Evolutionary conservation across 768 basidiomycete species (phyloP), one percentile per base, ranked within the genome.

Genomic region (Leccinellum albellum): DNA sequence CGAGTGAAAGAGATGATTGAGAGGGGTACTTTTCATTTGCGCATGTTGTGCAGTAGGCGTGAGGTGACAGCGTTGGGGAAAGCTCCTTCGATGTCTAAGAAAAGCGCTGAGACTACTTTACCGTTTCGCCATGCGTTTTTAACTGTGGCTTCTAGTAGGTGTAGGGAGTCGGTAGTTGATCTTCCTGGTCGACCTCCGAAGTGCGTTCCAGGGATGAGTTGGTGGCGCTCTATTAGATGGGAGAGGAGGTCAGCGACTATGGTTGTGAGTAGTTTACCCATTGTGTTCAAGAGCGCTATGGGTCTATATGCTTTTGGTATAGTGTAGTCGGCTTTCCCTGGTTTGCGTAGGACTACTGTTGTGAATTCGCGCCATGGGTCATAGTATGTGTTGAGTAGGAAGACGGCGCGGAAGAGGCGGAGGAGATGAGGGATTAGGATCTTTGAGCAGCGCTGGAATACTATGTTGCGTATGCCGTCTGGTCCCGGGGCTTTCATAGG

Each of bases 1-100:
- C 52, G 10, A 0, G 66, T 61, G 44, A 61, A 64, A 1, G 29
- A 3, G 0, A 68, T 37, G 1, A 65, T 15, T 0, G 24, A 26
- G 0, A 3, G 6, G 0, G 65, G 65, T 0, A 70, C 26, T 0
- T 1, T 7, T 1, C 51, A 0, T 29, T 45, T 50, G 0, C 21
- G 9, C 61, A 60, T 62, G 47, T 62, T 62, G 21, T 60, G 58
- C 0, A 62, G 46, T 0, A 62, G 20, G 0, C 15, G 8, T 1
- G 56, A 24, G 0, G 53, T 62, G 0, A 62, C 50, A 0, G 50
- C 33, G 3, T 62, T 62, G 0, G 58, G 59, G 10, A 62, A 62
- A 0, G 56, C 56, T 0, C 61, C 59, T 28, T 62, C 28, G 0
- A 62, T 62, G 40, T 62, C 28, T 0, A 62, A 29, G 29, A 60